These are phyloP conservation scores for Shiraia sp. DNA, from an alignment of 2,329 filamentous ascomycete genomes.

Conservation along the genomic window DNA sequence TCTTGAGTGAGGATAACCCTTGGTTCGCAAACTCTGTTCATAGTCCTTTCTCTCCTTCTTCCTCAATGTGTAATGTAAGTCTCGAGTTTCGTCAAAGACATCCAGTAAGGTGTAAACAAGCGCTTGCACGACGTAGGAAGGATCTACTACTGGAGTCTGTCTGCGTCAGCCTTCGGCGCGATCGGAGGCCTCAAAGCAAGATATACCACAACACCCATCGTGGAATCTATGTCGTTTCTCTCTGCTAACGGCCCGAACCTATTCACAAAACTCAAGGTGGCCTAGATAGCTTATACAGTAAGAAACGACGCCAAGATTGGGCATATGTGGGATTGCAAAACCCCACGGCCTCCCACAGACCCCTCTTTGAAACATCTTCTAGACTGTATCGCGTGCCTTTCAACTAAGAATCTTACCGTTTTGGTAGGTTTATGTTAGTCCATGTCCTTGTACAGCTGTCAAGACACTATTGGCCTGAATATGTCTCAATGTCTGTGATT, in stretches of 20 bases:
- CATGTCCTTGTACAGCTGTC: conserved; percentile 44
- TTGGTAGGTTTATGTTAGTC: conserved; percentile 29
- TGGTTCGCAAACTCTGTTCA: conserved; percentile 30
- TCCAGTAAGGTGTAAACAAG: conserved; percentile 38
- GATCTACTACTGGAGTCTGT: conserved; percentile 30
- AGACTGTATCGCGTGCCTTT: conserved; percentile 13
- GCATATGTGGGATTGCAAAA: conserved; percentile 16
- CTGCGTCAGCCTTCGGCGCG: conserved; percentile 11
- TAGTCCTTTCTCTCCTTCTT: conserved; percentile 40
- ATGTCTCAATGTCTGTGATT: conserved; percentile 18
- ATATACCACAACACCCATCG: conserved; percentile 34
- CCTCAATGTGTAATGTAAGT: conserved; percentile 35
- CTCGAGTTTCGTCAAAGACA: conserved; percentile 41
- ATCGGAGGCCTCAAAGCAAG: neutral
- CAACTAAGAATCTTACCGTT: conserved; percentile 15
- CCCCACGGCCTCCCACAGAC: conserved; percentile 20
- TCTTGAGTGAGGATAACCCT: conserved; percentile 33
- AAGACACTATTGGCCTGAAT: conserved; percentile 34
- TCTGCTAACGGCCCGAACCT: conserved; percentile 12
- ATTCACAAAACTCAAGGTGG: conserved; percentile 19
- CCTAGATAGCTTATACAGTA: conserved; percentile 18
- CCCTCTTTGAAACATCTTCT: conserved; percentile 1
- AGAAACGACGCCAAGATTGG: conserved; percentile 11
- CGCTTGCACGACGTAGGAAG: conserved; percentile 34
- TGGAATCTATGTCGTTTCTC: conserved; percentile 12